Evolutionary conservation across 352 stramenopile species (phyloP).

Genomic region (Aphanomyces invadans): DNA sequence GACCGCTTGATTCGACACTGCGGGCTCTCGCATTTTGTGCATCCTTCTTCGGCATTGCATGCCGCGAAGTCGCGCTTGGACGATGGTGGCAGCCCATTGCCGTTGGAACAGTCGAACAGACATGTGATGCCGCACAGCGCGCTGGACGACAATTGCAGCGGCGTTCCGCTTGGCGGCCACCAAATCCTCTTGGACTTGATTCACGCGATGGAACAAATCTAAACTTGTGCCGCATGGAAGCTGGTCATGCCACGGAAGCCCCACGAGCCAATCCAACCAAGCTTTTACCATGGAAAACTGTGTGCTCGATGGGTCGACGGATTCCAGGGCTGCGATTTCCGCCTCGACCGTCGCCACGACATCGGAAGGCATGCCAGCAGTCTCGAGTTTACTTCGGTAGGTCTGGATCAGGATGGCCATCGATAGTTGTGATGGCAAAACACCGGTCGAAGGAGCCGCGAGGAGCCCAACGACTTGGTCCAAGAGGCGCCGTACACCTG

Average conservation of each 20-base stretch:
- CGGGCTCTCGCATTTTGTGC: background rate
- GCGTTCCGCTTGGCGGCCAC: background rate
- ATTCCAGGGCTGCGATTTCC: constrained; percentile 45
- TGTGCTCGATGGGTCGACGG: constrained; percentile 25
- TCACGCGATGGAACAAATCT: constrained; percentile 38
- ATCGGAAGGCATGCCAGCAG: constrained; percentile 26
- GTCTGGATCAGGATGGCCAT: constrained; percentile 23
- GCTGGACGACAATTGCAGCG: constrained; percentile 39
- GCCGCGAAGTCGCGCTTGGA: constrained; percentile 32
- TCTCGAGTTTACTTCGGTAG: constrained; percentile 27
- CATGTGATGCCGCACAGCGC: constrained; percentile 33
- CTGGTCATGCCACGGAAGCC: constrained; percentile 41
- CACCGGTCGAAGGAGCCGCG: background rate
- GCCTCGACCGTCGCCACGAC: constrained; percentile 33
- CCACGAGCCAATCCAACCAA: constrained; percentile 56
- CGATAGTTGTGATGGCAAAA: background rate
- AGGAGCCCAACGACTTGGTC: constrained; percentile 29
- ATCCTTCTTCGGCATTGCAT: constrained; percentile 6
- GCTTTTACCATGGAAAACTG: constrained; percentile 36
- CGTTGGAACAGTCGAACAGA: constrained; percentile 31
- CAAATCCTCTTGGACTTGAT: constrained; percentile 31
- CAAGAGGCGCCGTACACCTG: constrained; percentile 43
- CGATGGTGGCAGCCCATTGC: constrained; percentile 26
- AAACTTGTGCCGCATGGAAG: constrained; percentile 25
- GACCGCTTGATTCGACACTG: constrained; percentile 2